Evolutionary conservation across 2,329 filamentous ascomycete genomes (phyloP), one percentile per base, ranked within the genome.

Genomic region (Cucurbitaria berberidis): DNA sequence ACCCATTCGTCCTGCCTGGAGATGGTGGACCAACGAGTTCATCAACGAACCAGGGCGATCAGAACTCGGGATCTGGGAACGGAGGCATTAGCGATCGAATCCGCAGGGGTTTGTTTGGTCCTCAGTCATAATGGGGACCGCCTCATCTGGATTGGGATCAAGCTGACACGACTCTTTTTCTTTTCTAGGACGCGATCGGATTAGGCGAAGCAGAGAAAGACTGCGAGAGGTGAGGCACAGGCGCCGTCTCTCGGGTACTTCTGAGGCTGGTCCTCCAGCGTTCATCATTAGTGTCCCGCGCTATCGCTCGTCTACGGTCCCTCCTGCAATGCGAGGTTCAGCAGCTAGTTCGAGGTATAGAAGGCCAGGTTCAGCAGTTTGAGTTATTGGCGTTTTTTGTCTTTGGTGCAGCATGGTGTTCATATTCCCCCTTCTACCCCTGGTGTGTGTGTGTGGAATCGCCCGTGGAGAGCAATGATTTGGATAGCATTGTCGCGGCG

Each of bases 31-130:
- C 55, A 43, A 35, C 51, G 24, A 45, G 51, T 35, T 45, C 55
- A 42, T 45, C 53, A 15, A 29, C 45, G 27, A 42, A 48, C 24
- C 45, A 46, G 45, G 30, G 30, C 30, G 48, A 53, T 51, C 45
- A 53, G 22, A 57, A 56, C 18, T 34, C 61, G 44, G 48, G 48
- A 26, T 45, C 55, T 21, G 52, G 51, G 30, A 61, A 59, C 16
- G 43, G 60, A 16, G 62, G 67, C 27, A 57, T 72, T 18, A 59
- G 67, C 40, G 69, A 69, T 21, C 61, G 68, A 48, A 54, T 72
- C 55, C 68, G 69, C 43, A 67, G 71, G 66, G 68, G 70, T 72
- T 63, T 59, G 68, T 74, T 69, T 65, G 70, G 64, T 40, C 56
- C 66, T 60, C 57, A 59, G 36, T 51, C 54, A 41, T 63, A 45